A percentile compares a stretch with the other conserved stretches of the same genome.
Conservation (phyloP, 1,284 basidiomycete species). For the Cryptococcus hybrid region DNA sequence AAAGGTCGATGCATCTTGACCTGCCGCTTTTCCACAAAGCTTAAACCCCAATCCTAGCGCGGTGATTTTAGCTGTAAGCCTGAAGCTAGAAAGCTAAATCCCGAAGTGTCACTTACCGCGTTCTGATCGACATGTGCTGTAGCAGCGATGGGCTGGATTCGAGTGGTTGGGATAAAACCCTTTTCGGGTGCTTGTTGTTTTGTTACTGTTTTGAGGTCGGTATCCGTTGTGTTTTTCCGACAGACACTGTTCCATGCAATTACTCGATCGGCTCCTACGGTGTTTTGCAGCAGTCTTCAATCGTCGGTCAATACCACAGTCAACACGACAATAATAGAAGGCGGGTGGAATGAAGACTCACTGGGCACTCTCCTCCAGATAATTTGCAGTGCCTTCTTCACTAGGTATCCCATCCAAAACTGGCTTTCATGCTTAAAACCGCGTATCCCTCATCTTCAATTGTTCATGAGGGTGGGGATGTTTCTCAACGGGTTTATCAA, state of each 20-base stretch:
- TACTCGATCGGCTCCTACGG: conserved; percentile 30
- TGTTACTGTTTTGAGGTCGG: conserved; percentile 15
- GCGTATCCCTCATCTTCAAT: conserved; percentile 31
- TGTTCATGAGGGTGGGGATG: conserved; percentile 12
- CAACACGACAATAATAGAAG: conserved; percentile 15
- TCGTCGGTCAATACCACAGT: background rate
- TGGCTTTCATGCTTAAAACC: conserved; percentile 21
- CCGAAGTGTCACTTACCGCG: conserved; percentile 15
- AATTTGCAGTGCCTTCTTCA: conserved; percentile 26
- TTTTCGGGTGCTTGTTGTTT: conserved; percentile 26
- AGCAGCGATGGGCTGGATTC: conserved; percentile 28
- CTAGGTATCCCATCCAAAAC: conserved; percentile 16
- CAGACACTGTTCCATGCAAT: conserved; percentile 39
- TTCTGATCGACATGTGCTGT: conserved; percentile 42
- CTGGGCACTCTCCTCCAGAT: conserved; percentile 28
- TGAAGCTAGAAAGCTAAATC: background rate
- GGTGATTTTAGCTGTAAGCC: background rate
- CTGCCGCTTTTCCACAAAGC: conserved; percentile 19
- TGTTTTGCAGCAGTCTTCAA: conserved; percentile 19
- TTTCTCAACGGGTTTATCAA: conserved; percentile 6
- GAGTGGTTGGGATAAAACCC: conserved; percentile 20
- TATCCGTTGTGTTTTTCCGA: conserved; percentile 16
- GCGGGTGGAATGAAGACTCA: conserved; percentile 12
- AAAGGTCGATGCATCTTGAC: conserved; percentile 5
- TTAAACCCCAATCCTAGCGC: conserved; percentile 24